Evolutionary conservation across 2,329 filamentous ascomycete genomes (phyloP), one percentile per base, ranked within the genome.

Genomic region (Botrytis fragariae): DNA sequence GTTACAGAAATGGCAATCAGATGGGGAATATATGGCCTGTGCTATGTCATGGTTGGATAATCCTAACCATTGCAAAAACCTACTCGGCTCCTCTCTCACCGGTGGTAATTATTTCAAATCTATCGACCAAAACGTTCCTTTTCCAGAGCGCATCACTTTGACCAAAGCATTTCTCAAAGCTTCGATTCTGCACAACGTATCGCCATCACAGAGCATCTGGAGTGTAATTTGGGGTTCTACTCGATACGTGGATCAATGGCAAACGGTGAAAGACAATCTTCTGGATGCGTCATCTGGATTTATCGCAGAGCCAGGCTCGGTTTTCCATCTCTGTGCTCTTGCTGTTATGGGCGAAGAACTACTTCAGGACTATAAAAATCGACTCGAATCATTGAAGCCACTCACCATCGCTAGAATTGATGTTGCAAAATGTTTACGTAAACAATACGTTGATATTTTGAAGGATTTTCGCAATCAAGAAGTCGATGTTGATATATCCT

Each of bases 291-390:
- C 71, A 32, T 72, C 69, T 32, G 72, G 57, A 25, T 72, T 74
- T 44, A 73, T 74, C 18, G 60, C 67, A 0, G 62, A 74, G 8
- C 71, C 74, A 25, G 76, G 75, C 7, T 62, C 71, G 6, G 61
- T 74, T 3, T 78, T 78, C 54, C 72, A 77, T 25, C 61, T 74
- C 18, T 75, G 75, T 54, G 76, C 76, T 51, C 59, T 67, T 16
- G 74, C 74, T 35, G 74, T 78, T 3, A 70, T 75, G 54, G 76
- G 74, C 3, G 77, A 78, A 67, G 74, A 73, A 42, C 45, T 75
- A 35, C 67, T 78, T 22, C 71, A 62, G 57, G 68, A 72, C 44
- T 72, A 74, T 32, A 67, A 57, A 22, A 69, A 71, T 14, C 62
- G 69, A n/a, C 48, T 72, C 6, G 71, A 68, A 29, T 37, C 54